Percentiles rank a stretch among this genome's conserved stretches.
Evolutionary conservation across 176 grass and related monocot genomes (phyloP).

Genomic region (Poa pratensis): DNA sequence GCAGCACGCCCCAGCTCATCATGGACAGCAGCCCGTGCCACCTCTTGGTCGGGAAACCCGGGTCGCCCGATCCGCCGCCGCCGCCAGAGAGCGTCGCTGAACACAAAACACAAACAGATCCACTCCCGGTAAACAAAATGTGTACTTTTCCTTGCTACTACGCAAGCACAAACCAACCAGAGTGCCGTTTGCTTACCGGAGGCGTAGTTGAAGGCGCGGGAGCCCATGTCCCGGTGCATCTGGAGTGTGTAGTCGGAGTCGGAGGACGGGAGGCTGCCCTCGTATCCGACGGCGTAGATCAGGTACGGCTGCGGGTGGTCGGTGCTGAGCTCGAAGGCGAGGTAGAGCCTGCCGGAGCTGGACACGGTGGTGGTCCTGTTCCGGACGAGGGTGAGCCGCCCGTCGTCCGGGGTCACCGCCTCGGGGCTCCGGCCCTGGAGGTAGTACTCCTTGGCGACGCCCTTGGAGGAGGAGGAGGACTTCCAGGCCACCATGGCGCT

Average conservation of each 20-base stretch:
- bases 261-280: constrained; percentile 51
- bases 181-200: constrained; percentile 33
- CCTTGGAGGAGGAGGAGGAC: constrained; percentile 38
- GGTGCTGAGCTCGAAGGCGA: constrained; percentile 79
- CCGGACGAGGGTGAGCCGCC: constrained; percentile 55
- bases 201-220: constrained; percentile 56
- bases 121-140: background rate
- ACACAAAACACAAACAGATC: background rate
- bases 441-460: constrained; percentile 73
- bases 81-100: constrained; percentile 14
- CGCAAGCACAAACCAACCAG: background rate
- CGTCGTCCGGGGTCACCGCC: constrained; percentile 49
- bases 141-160: background rate
- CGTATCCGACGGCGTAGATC: constrained; percentile 67
- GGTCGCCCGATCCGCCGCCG: constrained; percentile 1
- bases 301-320: constrained; percentile 61
- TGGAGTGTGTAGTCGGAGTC: constrained; percentile 9
- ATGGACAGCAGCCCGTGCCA: constrained; percentile 68
- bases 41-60: constrained; percentile 34
- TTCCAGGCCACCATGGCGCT: constrained; percentile 80
- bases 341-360: constrained; percentile 56
- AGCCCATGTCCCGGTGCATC: constrained; percentile 46
- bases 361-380: constrained; percentile 48
- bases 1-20: constrained; percentile 80
- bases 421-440: constrained; percentile 59